Evolutionary conservation across 2,329 filamentous ascomycete genomes (phyloP).

Genomic region (Trichophyton equinum): DNA sequence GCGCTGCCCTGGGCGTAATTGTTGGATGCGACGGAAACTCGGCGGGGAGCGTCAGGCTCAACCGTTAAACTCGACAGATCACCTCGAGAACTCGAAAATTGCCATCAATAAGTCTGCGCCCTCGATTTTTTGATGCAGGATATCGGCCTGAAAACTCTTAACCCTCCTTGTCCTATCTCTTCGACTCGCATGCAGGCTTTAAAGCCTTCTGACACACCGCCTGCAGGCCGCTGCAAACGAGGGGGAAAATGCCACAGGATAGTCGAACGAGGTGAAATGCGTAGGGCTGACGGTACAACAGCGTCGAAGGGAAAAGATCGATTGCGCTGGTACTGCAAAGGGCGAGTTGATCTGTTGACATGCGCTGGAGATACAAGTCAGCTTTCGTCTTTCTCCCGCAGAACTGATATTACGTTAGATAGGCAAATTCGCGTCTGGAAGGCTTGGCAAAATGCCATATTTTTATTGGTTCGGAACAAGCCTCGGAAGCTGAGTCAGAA

Average conservation of each 20-base stretch:
- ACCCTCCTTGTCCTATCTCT: not conserved
- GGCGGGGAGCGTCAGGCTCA: not conserved
- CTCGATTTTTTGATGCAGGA: not conserved
- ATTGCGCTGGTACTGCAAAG: not conserved
- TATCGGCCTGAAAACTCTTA: not conserved
- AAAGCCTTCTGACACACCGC: constrained; percentile 1
- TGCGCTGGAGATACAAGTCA: not conserved
- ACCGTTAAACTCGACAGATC: not conserved
- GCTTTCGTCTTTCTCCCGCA: not conserved
- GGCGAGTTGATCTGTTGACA: not conserved
- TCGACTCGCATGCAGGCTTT: not conserved
- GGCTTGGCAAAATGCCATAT: not conserved
- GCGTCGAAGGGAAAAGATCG: not conserved
- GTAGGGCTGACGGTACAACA: not conserved
- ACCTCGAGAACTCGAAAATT: not conserved
- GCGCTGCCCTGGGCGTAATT: not conserved
- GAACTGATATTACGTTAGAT: constrained; percentile 3
- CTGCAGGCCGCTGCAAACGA: not conserved
- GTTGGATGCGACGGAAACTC: not conserved
- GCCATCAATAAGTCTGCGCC: not conserved
- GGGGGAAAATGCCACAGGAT: not conserved
- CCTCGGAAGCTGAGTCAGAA: constrained; percentile 1
- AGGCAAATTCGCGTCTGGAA: constrained; percentile 1
- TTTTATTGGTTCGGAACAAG: not conserved
- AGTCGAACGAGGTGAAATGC: not conserved